A percentile compares a stretch with the other conserved stretches of the same genome.
These are phyloP conservation scores for Rhynchosporium secalis DNA, from an alignment of 2,329 filamentous ascomycete genomes.

Conservation along the genomic window DNA sequence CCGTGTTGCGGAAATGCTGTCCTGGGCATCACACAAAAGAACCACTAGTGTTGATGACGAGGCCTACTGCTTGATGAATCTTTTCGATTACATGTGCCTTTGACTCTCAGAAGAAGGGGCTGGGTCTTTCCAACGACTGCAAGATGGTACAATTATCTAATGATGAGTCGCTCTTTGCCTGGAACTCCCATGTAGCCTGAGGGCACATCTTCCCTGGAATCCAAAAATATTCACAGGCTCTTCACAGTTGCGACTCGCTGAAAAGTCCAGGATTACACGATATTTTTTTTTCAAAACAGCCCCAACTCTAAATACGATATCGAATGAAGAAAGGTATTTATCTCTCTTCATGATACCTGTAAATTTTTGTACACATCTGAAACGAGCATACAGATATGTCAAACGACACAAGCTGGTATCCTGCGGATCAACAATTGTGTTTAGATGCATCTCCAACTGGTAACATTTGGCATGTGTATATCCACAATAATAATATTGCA, in stretches of 20 bases:
- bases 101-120: slow-evolving; percentile 41
- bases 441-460: too few relatives aligned
- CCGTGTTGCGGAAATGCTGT: slow-evolving; percentile 41
- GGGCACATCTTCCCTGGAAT: not conserved
- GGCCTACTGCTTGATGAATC: slow-evolving; percentile 42
- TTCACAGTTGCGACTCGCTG: not conserved
- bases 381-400: not conserved
- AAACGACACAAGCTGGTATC: too few relatives aligned
- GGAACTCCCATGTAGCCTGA: slow-evolving; percentile 16
- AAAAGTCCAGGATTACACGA: not conserved
- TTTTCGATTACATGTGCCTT: slow-evolving; percentile 42
- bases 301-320: too few relatives aligned
- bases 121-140: slow-evolving; percentile 41
- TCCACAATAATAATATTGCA: too few relatives aligned
- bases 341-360: not conserved
- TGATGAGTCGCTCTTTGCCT: slow-evolving; percentile 42
- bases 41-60: slow-evolving; percentile 37
- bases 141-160: slow-evolving; percentile 41
- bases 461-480: too few relatives aligned
- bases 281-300: not conserved
- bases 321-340: not conserved
- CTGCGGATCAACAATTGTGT: too few relatives aligned
- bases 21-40: slow-evolving; percentile 41
- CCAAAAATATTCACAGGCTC: not conserved
- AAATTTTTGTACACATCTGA: too few relatives aligned